phyloP scores from a whole-genome alignment of 2,329 filamentous ascomycete genomes.

The Talaromyces verruculosus region DNA sequence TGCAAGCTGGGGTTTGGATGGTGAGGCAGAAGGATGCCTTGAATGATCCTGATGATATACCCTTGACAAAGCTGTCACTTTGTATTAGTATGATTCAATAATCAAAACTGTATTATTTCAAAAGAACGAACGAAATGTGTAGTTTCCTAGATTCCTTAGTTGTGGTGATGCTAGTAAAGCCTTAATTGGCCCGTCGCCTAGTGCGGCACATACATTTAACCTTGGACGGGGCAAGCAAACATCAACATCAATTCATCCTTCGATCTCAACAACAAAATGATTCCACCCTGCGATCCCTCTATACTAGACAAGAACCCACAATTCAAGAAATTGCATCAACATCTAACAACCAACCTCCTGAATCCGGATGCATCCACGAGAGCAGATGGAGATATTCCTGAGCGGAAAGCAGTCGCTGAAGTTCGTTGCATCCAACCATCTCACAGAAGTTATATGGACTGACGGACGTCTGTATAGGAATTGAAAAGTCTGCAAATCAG shows the following conservation, averaged over 20 bases:
- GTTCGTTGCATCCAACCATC: constrained; percentile 29
- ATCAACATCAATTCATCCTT: neutral
- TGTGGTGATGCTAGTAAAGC: neutral
- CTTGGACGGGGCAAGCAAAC: neutral
- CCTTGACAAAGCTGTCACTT: constrained; percentile 15
- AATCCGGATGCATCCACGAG: constrained; percentile 44
- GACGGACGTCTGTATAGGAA: constrained; percentile 28
- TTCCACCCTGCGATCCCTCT: constrained; percentile 43
- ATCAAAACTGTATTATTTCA: constrained; percentile 7
- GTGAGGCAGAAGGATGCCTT: neutral
- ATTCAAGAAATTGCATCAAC: constrained; percentile 45
- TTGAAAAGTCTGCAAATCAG: constrained; percentile 36
- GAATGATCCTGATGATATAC: constrained; percentile 12
- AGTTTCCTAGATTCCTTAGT: neutral
- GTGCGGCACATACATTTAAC: neutral
- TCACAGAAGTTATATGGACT: neutral
- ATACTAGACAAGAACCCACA: constrained; percentile 44
- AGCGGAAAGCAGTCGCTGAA: constrained; percentile 32
- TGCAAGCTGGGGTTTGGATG: constrained; percentile 11
- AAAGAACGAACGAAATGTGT: neutral
- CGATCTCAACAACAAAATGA: constrained; percentile 33
- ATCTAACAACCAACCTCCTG: constrained; percentile 39
- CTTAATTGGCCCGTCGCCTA: neutral
- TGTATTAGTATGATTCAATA: constrained; percentile 18
- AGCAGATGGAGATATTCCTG: constrained; percentile 32